These are phyloP conservation scores for Domatiomyces globalis DNA, from an alignment of 2,329 filamentous ascomycete species.

Conservation along the genomic window DNA sequence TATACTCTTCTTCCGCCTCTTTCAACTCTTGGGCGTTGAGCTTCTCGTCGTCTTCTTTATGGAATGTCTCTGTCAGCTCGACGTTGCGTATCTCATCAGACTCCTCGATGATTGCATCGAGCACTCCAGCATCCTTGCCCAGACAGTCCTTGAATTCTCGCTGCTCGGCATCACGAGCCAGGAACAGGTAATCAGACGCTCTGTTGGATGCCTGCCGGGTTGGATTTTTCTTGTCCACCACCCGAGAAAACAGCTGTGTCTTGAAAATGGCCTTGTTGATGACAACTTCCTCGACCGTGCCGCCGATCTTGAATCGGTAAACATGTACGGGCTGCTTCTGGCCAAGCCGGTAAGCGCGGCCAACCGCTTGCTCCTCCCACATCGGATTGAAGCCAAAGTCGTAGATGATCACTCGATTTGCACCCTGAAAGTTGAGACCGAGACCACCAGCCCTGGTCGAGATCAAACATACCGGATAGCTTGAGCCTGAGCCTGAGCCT, in stretches of 20 bases:
- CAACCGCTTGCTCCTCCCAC: constrained; percentile 74
- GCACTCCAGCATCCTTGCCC: constrained; percentile 45
- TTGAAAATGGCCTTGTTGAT: constrained; percentile 71
- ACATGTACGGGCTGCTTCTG: constrained; percentile 70
- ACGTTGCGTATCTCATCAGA: constrained; percentile 32
- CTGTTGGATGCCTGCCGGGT: constrained; percentile 49
- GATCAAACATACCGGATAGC: constrained; percentile 52
- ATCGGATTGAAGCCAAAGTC: constrained; percentile 72
- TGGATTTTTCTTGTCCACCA: constrained; percentile 72
- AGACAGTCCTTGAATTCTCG: constrained; percentile 39
- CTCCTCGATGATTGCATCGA: constrained; percentile 41
- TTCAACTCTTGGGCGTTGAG: constrained; percentile 48
- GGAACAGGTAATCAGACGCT: constrained; percentile 41
- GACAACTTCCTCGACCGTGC: constrained; percentile 63
- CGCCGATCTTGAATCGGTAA: constrained; percentile 64
- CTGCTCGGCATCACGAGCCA: constrained; percentile 39
- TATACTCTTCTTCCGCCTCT: constrained; percentile 37
- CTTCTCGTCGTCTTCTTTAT: constrained; percentile 49
- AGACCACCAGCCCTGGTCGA: constrained; percentile 71
- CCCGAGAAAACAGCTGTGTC: constrained; percentile 59
- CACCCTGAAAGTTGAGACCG: constrained; percentile 69
- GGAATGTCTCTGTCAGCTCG: constrained; percentile 57
- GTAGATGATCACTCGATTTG: constrained; percentile 75
- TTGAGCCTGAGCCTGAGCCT: constrained; percentile 29
- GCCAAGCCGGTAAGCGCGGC: constrained; percentile 71